These are phyloP conservation scores for fission yeast (Schizosaccharomyces pombe) DNA, from an alignment of 805 yeast genomes.

Conservation along the genomic window DNA sequence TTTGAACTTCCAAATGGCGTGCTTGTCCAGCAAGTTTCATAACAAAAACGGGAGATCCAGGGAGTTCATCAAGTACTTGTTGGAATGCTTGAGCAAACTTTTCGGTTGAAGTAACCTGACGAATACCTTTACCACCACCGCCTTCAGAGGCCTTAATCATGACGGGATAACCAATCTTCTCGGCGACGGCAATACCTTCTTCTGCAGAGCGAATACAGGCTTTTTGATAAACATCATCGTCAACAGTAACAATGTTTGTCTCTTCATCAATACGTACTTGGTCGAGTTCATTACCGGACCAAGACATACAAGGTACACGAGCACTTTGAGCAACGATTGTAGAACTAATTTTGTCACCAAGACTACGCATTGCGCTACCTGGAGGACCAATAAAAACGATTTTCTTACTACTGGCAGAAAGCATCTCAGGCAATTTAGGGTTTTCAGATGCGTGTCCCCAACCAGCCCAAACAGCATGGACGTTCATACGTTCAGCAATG, in stretches of 20 bases:
- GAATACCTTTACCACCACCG: conserved; percentile 99
- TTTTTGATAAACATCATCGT: conserved; percentile 56
- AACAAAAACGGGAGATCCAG: conserved; percentile 95
- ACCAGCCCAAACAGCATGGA: conserved; percentile 99
- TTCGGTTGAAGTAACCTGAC: conserved; percentile 72
- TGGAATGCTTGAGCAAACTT: conserved; percentile 55
- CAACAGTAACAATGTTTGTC: conserved; percentile 69
- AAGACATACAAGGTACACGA: conserved; percentile 91
- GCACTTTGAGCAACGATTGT: conserved; percentile 99
- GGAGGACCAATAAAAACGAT: conserved; percentile 96
- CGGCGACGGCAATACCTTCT: conserved; percentile 73
- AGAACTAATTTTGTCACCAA: conserved; percentile 93
- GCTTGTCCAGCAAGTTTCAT: conserved; percentile 96
- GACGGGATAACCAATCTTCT: conserved; percentile 82
- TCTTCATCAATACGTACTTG: conserved; percentile 44
- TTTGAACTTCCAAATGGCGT: conserved; percentile 92
- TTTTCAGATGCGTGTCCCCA: conserved; percentile 99
- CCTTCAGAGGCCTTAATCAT: conserved; percentile 99
- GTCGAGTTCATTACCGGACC: conserved; percentile 97
- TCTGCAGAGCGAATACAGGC: conserved; percentile 76
- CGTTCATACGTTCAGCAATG: conserved; percentile 85
- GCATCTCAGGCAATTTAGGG: conserved; percentile 75
- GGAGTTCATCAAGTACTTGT: conserved; percentile 93
- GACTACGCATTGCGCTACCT: conserved; percentile 96
- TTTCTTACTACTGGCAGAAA: conserved; percentile 78